phyloP scores from a whole-genome alignment of 257 asterid genomes.

The Thymus mandschuricus region DNA sequence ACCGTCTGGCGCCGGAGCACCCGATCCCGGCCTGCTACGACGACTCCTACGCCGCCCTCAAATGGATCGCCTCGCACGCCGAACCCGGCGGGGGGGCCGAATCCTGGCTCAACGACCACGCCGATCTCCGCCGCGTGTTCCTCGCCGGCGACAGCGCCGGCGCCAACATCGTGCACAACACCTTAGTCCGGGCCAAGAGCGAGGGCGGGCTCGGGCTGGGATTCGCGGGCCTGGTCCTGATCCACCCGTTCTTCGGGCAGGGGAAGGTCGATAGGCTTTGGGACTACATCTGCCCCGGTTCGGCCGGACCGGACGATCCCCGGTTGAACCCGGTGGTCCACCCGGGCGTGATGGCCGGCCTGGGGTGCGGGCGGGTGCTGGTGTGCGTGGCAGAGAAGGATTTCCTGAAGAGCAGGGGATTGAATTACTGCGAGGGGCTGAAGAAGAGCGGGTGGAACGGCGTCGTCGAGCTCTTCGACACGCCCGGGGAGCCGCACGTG shows the following conservation, averaged over 20 bases:
- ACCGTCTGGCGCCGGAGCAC: conserved; percentile 72
- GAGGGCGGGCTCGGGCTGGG: conserved; percentile 23
- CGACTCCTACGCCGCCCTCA: conserved; percentile 54
- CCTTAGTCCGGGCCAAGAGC: conserved; percentile 41
- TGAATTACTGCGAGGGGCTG: conserved; percentile 38
- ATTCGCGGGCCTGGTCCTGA: conserved; percentile 54
- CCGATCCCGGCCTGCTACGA: conserved; percentile 72
- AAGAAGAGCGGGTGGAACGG: conserved; percentile 52
- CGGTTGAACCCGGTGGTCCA: conserved; percentile 51
- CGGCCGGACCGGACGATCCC: conserved; percentile 37
- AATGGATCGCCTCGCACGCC: conserved; percentile 58
- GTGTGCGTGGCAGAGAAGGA: conserved; percentile 56
- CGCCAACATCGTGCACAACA: conserved; percentile 66
- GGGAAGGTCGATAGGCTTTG: conserved; percentile 43
- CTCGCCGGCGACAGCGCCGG: conserved; percentile 89
- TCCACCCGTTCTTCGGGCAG: conserved; percentile 69
- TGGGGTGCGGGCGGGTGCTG: conserved; percentile 48
- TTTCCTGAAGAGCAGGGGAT: conserved; percentile 41
- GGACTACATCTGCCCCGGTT: conserved; percentile 45
- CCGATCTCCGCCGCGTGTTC: conserved; percentile 49
- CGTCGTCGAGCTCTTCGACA: conserved; percentile 43
- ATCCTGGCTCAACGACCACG: conserved; percentile 60
- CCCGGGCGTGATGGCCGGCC: conserved; percentile 30
- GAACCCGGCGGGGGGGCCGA: conserved; percentile 44
- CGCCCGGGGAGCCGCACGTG: conserved; percentile 45